Base-by-base conservation (phyloP, 495 filamentous ascomycete species). In the Tuber indicum region DNA sequence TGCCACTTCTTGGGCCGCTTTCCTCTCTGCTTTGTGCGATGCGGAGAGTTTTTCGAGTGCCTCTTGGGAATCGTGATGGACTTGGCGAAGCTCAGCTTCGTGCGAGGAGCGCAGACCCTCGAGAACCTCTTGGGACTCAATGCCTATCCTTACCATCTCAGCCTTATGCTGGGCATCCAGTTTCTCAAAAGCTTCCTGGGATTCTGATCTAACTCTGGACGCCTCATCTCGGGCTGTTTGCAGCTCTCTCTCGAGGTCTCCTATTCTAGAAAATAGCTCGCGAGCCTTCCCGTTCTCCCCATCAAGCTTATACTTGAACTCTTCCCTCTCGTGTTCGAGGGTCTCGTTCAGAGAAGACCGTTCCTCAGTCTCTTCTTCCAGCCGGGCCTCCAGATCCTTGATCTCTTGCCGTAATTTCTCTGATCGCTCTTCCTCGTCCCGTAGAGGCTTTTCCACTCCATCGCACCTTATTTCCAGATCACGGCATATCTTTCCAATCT, bases 1-100 rank as follows among this genome's bases (percentile, higher is more conserved):
- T 21, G 85, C 84, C 42, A 84, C 85, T 79, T 88, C 87, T 75
- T 86, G 86, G 12, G 82, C 79, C 23, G 62, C 73, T 69, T 87
- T 86, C 44, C 79, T 62, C 49, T 79, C 81, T n/a, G 76, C 75
- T 41, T 74, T 42, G 32, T 80, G 76, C 12, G 39, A 42, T 45
- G 21, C 43, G n/a, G 69, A 71, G 72, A 80, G 73, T 75, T 44
- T 79, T 75, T 80, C 73, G 10, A 80, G 74, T 42, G 41, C 32
- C 36, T 75, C 76, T 12, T 71, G 44, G 52, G 70, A 73, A 39
- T 79, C 76, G 12, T 52, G 44, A 36, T 74, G 78, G 62, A 79
- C 21, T 71, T 73, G 43, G 39, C 73, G 78, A 5, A 42, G 70
- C 74, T 82, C 80, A 32, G 58, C 58, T 21, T 70, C 52, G 36